Percentiles rank a stretch among this genome's conserved stretches.
Conservation (phyloP, 768 basidiomycete species). For the Neoboletus brunneissimus region DNA sequence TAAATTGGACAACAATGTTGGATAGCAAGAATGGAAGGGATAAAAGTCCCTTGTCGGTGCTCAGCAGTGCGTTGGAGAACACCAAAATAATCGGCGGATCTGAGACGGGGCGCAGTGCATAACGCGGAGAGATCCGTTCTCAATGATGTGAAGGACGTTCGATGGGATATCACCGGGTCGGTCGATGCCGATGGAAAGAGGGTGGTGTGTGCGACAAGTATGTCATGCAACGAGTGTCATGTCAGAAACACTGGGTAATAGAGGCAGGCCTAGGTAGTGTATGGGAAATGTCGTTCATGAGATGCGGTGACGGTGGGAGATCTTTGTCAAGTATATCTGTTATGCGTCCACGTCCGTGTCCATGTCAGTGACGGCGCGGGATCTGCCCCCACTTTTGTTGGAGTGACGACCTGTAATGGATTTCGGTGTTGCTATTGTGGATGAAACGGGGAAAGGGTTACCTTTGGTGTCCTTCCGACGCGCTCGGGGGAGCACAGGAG, state of each 20-base stretch:
- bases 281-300: conserved; percentile 1
- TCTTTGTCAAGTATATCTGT: neutral
- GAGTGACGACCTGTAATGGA: neutral
- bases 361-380: conserved; percentile 5
- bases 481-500: conserved; percentile 12
- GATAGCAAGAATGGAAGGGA: neutral
- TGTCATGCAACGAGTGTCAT: neutral
- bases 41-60: neutral
- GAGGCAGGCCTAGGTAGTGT: neutral
- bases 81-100: neutral
- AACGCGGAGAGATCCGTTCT: neutral
- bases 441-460: conserved; percentile 1
- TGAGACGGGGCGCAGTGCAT: neutral
- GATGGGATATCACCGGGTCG: neutral
- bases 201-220: neutral
- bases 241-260: neutral
- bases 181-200: neutral
- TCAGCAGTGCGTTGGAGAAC: neutral
- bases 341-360: conserved; percentile 8
- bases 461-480: conserved; percentile 10
- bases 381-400: neutral
- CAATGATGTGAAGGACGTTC: neutral
- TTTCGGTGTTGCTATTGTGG: neutral
- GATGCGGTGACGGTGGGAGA: conserved; percentile 9
- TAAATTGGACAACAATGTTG: neutral